These are phyloP conservation scores for Saccharomycopsis fibuligera DNA, from an alignment of 805 yeast genomes.

Conservation along the genomic window DNA sequence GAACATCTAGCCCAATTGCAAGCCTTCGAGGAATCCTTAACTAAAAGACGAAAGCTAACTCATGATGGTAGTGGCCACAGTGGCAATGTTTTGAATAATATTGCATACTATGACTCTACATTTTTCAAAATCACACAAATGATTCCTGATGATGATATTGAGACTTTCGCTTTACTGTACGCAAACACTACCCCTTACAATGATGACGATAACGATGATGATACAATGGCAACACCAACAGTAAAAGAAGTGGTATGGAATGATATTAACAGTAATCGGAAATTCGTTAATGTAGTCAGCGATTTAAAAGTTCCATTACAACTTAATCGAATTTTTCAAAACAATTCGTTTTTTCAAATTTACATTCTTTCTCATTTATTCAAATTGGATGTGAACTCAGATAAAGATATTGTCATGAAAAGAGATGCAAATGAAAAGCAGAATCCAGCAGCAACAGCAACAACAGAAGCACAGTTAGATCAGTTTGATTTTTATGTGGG, in stretches of 20 bases:
- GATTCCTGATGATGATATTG: too few relatives aligned
- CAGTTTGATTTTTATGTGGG: too few relatives aligned
- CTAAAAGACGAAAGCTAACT: background rate
- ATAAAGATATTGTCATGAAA: too few relatives aligned
- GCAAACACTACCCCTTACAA: background rate
- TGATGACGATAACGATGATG: too few relatives aligned
- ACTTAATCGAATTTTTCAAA: background rate
- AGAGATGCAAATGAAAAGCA: too few relatives aligned
- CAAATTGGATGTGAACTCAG: too few relatives aligned
- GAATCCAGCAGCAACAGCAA: too few relatives aligned
- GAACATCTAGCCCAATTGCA: background rate
- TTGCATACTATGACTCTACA: background rate
- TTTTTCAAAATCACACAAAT: background rate
- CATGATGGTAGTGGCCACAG: background rate
- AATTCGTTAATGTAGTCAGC: background rate
- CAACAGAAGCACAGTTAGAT: too few relatives aligned
- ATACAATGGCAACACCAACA: background rate
- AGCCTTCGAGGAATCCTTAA: background rate
- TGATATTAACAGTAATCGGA: background rate
- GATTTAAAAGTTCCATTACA: background rate
- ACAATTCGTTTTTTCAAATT: too few relatives aligned
- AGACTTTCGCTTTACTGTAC: too few relatives aligned
- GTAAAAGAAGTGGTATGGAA: conserved; percentile 1
- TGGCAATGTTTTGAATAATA: too few relatives aligned
- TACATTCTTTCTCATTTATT: too few relatives aligned